Base-by-base conservation (phyloP, 148 eudicot genomes). In the Fagopyrum esculentum region DNA sequence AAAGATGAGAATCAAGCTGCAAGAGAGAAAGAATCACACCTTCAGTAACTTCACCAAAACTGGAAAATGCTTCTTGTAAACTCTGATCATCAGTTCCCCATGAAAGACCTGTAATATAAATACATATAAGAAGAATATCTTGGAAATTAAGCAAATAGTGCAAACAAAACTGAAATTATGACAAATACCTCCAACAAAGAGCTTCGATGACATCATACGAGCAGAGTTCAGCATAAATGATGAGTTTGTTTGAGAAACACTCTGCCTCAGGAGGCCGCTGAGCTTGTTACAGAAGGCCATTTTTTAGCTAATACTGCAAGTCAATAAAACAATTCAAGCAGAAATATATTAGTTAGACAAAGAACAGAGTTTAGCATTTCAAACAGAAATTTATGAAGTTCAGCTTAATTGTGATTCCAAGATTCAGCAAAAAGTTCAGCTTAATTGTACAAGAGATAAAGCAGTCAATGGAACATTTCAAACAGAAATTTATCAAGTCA, bases 171-270 rank as follows among this genome's bases (percentile, higher is more conserved):
- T 5, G 16, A 64, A 9, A 29, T 1, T 19, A 15, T n/a, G 9
- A 48, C 54, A 29, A 22, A 51, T 45, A 87, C 90, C 90, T 87
- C 90, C 90, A 78, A 87, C 60, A 60, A 87, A 87, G 72, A 87
- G 83, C 81, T 87, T 85, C 43, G 90, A 73, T 22, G 89, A 87
- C 83, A 85, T 83, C 75, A 85, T 74, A 77, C 86, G 83, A 49
- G 81, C 75, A 45, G 86, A 81, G 74, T 78, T 86, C 60, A 26
- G 46, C 55, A 85, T 54, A 16, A 82, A 80, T 16, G 81, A 12
- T 57, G 45, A 80, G 0, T 68, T 76, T 78, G 77, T 75, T 64
- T 29, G 75, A 70, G 73, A 70, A 70, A 63, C 78, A 13, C 77
- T 70, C 75, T 83, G 80, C 74, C 64, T 80, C 16, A 86, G 79